These are phyloP conservation scores for Plasmodium coatneyi DNA, from an alignment of 169 alveolate genomes.

Conservation along the genomic window DNA sequence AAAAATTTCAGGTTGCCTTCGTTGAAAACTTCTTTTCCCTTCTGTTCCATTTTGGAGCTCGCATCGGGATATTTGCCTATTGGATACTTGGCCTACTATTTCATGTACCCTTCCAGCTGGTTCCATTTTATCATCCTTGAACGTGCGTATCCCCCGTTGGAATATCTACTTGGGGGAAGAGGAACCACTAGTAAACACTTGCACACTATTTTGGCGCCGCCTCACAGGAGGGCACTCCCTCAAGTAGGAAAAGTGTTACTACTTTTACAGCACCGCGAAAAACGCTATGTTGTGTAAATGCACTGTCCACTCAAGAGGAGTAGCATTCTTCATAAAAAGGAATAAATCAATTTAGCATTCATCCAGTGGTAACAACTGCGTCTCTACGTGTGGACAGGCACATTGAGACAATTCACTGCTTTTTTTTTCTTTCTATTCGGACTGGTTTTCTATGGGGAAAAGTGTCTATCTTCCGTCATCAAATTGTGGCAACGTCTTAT, in stretches of 20 bases:
- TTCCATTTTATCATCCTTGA: background rate
- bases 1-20: constrained; percentile 25
- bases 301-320: background rate
- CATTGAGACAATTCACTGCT: background rate
- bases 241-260: background rate
- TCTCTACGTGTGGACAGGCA: background rate
- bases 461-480: background rate
- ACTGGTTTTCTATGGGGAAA: background rate
- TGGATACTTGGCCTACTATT: background rate
- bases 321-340: background rate
- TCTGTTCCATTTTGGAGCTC: background rate
- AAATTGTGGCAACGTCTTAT: background rate
- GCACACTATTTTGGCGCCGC: background rate
- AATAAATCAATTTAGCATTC: background rate
- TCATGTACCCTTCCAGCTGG: background rate
- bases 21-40: constrained; percentile 6
- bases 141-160: background rate
- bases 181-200: background rate
- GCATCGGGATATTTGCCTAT: background rate
- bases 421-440: background rate
- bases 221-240: background rate
- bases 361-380: background rate
- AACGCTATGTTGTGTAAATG: background rate
- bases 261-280: background rate
- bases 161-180: background rate